Evolutionary conservation across 192 early-diverging fungal species (phyloP), one percentile per base, ranked within the genome.

Genomic region (Umbelopsis vinacea): DNA sequence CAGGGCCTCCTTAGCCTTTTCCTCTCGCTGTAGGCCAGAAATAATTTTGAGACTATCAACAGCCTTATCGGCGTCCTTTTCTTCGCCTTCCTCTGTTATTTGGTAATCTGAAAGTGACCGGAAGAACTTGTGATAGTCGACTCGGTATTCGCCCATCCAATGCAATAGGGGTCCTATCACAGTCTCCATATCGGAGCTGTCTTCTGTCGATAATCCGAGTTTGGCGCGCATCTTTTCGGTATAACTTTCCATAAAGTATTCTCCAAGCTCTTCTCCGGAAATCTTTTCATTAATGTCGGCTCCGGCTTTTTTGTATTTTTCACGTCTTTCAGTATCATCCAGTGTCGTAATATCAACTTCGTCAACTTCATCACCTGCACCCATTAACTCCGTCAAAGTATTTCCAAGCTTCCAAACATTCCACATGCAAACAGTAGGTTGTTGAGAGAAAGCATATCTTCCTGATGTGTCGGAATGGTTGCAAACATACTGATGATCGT

Each of bases 41-140:
- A 78, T 81, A 43, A 72, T 79, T 23, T 63, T 4, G n/a, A 55
- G 52, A 9, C 52, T 71, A 6, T 73, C 67, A 0, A 63, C 70
- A 48, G 70, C 66, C 46, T 67, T 78, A 17, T 67, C 46, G 6
- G 47, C 47, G 6, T 80, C 74, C 4, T 47, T 33, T 5, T 78
- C 81, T 4, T 57, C 71, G 0, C 66, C 66, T 2, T 40, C 23
- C 3, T 71, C 72, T 46, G 80, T 76, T 7, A 78, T 79, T 46
- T 81, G 78, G 55, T 84, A 85, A 17, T 87, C 73, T 50, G 89
- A 85, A 8, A 97, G 72, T 0, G 84, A 67, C 15, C 95, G 83
- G 83, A 93, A 92, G 75, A 94, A 92, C 68, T 83, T 72, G 1
- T 91, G 88, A 69, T 93, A 94, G 74, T 97, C 94, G 0, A 90